A percentile compares a stretch with the other conserved stretches of the same genome.
These are phyloP conservation scores for Lophiotrema nucula DNA, from an alignment of 495 filamentous ascomycete genomes.

Conservation along the genomic window DNA sequence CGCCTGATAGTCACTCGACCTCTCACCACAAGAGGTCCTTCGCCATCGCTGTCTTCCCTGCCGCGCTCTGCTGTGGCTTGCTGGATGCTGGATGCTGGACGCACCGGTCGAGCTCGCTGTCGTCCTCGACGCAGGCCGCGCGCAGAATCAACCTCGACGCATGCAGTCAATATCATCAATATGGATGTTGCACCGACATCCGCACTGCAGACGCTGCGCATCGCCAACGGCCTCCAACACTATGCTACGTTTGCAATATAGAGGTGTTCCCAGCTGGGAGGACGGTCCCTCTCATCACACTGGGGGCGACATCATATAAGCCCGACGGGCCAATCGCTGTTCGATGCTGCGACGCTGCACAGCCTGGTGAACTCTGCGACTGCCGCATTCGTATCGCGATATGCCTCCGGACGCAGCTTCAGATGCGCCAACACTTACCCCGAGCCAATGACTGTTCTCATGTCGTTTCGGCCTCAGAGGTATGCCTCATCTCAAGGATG, in stretches of 20 bases:
- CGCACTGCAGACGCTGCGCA: neutral
- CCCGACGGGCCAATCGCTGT: slow-evolving; percentile 9
- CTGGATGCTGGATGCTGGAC: neutral
- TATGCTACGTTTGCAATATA: neutral
- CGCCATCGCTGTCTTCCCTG: neutral
- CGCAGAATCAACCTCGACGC: too few relatives aligned
- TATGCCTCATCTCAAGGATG: too few relatives aligned
- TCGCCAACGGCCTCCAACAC: neutral
- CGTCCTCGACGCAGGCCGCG: too few relatives aligned
- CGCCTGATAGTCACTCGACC: neutral
- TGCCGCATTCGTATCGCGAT: neutral
- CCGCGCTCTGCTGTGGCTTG: slow-evolving; percentile 7
- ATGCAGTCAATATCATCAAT: too few relatives aligned
- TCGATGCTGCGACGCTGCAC: neutral
- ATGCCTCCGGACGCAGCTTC: neutral
- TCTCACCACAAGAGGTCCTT: neutral
- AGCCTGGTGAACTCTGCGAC: neutral
- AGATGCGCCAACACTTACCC: too few relatives aligned
- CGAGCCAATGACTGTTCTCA: too few relatives aligned
- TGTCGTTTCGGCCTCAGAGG: too few relatives aligned
- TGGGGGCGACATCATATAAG: neutral
- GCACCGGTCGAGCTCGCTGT: too few relatives aligned
- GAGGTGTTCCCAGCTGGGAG: neutral
- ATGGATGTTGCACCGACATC: neutral
- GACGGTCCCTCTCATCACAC: neutral